Percentiles rank a stretch among this genome's conserved stretches.
These are phyloP conservation scores for Skeletonema menzelii DNA, from an alignment of 108 stramenopile genomes.

Conservation along the genomic window DNA sequence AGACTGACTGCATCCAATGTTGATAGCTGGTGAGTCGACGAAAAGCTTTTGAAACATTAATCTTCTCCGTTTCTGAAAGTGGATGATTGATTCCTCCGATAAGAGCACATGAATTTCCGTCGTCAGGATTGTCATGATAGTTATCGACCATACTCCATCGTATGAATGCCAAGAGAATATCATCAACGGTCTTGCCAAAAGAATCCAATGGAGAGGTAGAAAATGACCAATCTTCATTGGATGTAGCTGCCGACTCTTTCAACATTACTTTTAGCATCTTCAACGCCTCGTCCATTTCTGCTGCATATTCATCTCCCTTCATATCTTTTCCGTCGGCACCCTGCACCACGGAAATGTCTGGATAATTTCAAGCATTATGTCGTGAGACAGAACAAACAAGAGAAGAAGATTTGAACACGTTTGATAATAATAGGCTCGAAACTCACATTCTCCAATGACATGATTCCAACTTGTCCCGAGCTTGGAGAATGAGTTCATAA, in stretches of 20 bases:
- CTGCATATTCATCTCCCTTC: constrained; percentile 30
- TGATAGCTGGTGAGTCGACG: constrained; percentile 63
- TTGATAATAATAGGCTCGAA: neutral
- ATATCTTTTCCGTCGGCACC: constrained; percentile 45
- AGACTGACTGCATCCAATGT: constrained; percentile 67
- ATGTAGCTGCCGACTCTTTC: constrained; percentile 17
- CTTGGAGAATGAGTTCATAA: constrained; percentile 46
- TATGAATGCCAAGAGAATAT: constrained; percentile 49
- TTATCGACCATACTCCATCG: constrained; percentile 48
- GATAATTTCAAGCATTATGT: neutral
- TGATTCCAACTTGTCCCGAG: constrained; percentile 48
- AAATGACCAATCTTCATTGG: constrained; percentile 46
- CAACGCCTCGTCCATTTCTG: constrained; percentile 27
- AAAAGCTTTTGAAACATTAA: constrained; percentile 73
- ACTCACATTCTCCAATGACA: constrained; percentile 26
- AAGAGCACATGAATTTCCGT: constrained; percentile 31
- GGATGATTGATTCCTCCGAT: constrained; percentile 38
- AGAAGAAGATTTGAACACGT: neutral
- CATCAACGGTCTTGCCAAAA: constrained; percentile 47
- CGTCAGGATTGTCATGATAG: constrained; percentile 20
- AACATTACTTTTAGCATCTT: constrained; percentile 29
- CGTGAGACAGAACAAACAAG: neutral
- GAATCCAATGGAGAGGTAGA: constrained; percentile 30
- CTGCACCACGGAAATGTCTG: constrained; percentile 33
- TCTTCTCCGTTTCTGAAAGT: constrained; percentile 12